Conservation (phyloP, 2,329 filamentous ascomycete genomes). For the Coniella vitis region DNA sequence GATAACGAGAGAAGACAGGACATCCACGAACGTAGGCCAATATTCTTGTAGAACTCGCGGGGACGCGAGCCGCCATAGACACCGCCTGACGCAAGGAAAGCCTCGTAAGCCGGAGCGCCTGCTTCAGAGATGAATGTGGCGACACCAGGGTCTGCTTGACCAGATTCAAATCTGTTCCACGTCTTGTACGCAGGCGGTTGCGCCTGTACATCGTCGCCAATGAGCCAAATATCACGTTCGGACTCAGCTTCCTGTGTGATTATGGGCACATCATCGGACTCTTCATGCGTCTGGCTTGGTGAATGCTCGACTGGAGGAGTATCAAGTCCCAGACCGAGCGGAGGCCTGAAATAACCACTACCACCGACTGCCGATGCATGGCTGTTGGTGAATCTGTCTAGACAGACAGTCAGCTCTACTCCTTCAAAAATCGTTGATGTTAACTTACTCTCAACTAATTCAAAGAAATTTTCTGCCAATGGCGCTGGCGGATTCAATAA, state of each 20-base stretch:
- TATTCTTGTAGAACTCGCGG: constrained; percentile 29
- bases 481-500: constrained; percentile 32
- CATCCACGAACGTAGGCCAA: constrained; percentile 44
- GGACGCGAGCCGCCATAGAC: constrained; percentile 35
- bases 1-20: constrained; percentile 58
- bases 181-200: constrained; percentile 45
- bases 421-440: not conserved
- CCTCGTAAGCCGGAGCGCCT: constrained; percentile 59
- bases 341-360: constrained; percentile 29
- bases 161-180: constrained; percentile 60
- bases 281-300: not conserved
- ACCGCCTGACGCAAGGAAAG: constrained; percentile 39
- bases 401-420: not conserved
- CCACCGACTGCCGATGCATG: not conserved
- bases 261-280: constrained; percentile 1
- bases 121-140: constrained; percentile 61
- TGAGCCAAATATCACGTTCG: constrained; percentile 43
- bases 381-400: constrained; percentile 3
- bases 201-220: constrained; percentile 26
- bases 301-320: not conserved
- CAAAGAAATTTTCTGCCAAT: constrained; percentile 34
- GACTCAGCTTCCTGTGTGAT: constrained; percentile 1
- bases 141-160: constrained; percentile 30
- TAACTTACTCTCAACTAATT: constrained; percentile 27
- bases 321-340: constrained; percentile 21